Evolutionary conservation across 495 filamentous ascomycete genomes (phyloP).

Genomic region (Xylaria palmicola): DNA sequence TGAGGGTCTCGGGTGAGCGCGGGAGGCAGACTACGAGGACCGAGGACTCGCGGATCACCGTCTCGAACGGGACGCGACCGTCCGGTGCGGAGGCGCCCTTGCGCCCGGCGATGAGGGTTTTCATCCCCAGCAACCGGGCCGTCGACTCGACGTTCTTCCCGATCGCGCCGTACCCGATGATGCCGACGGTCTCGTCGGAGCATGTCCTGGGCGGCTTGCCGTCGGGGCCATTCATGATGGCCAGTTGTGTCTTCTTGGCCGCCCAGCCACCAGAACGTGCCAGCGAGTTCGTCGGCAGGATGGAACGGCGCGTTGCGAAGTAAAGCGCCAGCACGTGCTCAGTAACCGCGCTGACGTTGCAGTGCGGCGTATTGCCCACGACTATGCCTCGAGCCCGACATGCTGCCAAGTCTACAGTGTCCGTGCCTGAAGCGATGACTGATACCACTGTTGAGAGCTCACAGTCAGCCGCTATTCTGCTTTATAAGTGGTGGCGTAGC

Average conservation of each 20-base stretch:
- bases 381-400: slow-evolving; percentile 43
- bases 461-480: neutral
- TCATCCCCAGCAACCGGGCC: slow-evolving; percentile 47
- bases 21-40: slow-evolving; percentile 52
- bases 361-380: slow-evolving; percentile 48
- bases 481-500: too few species aligned
- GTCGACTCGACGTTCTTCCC: slow-evolving; percentile 40
- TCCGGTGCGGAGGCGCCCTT: slow-evolving; percentile 36
- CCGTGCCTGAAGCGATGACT: slow-evolving; percentile 52
- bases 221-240: slow-evolving; percentile 31
- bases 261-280: slow-evolving; percentile 35
- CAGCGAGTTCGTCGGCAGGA: slow-evolving; percentile 38
- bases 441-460: slow-evolving; percentile 34
- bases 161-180: slow-evolving; percentile 54
- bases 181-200: slow-evolving; percentile 43
- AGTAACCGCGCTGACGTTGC: slow-evolving; percentile 51
- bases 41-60: slow-evolving; percentile 45
- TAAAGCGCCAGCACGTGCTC: slow-evolving; percentile 57
- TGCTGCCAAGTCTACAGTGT: slow-evolving; percentile 49
- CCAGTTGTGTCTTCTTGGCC: slow-evolving; percentile 27
- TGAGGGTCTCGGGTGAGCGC: slow-evolving; percentile 39
- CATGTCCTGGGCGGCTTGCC: slow-evolving; percentile 41
- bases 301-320: slow-evolving; percentile 51
- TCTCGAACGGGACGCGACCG: slow-evolving; percentile 47
- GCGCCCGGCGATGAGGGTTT: slow-evolving; percentile 50